A percentile compares a stretch with the other conserved stretches of the same genome.
phyloP scores from a whole-genome alignment of 2,329 filamentous ascomycete species.

The Zymoseptoria passerinii region DNA sequence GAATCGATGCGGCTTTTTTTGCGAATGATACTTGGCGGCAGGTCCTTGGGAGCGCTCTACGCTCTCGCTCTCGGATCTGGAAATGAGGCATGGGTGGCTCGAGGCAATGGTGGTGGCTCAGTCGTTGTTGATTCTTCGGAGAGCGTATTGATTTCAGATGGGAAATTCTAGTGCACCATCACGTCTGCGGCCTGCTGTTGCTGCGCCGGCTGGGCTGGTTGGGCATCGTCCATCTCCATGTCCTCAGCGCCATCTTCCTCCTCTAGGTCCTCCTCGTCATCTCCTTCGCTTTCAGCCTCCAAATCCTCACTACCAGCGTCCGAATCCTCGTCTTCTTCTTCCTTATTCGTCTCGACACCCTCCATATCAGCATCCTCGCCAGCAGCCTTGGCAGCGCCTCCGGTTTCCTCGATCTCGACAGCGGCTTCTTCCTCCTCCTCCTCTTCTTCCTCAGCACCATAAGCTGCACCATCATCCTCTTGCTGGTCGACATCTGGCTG shows the following conservation, averaged over 20 bases:
- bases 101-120: background rate
- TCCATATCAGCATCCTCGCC: conserved; percentile 68
- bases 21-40: too few species aligned
- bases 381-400: conserved; percentile 29
- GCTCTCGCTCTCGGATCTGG: background rate
- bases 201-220: conserved; percentile 6
- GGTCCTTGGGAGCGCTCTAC: too few species aligned
- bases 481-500: conserved; percentile 88
- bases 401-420: conserved; percentile 46
- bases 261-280: conserved; percentile 35
- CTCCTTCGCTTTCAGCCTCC: conserved; percentile 36
- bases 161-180: conserved; percentile 20
- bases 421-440: conserved; percentile 54
- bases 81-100: background rate
- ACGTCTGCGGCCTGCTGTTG: conserved; percentile 17
- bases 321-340: conserved; percentile 56
- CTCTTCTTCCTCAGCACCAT: conserved; percentile 75
- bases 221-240: conserved; percentile 25
- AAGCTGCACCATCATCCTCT: conserved; percentile 74
- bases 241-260: conserved; percentile 31
- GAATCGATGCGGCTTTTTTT: too few species aligned
- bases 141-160: background rate
- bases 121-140: background rate
- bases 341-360: conserved; percentile 51
- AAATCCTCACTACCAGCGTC: conserved; percentile 52